Evolutionary conservation across 1,284 basidiomycete species (phyloP), one percentile per base, ranked within the genome.

Genomic region (Rhodotorula sp.): DNA sequence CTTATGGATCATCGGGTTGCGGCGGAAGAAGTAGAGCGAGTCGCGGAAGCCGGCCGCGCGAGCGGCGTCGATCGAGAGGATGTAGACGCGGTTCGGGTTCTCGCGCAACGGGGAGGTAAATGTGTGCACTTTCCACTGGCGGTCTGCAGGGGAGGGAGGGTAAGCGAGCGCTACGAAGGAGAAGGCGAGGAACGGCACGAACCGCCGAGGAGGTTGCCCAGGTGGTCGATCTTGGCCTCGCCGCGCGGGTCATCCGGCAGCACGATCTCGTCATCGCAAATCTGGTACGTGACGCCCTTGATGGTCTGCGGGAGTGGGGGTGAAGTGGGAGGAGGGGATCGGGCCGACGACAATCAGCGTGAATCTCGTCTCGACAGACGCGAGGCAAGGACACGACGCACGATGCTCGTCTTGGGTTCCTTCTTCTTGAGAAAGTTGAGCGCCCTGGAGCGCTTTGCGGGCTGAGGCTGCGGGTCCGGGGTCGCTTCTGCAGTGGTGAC

Each of bases 51-150:
- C 97, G 53, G 92, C 94, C 7, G 92, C 92, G 37, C 96, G 89
- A 0, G 96, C 96, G 9, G 94, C 95, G 79, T 99, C 96, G 74
- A 99, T 97, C 21, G 96, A 93, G 57, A 99, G 90, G 86, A 97
- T 92, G 83, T 97, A 99, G 73, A 89, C 85, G 63, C 91, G 87
- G 61, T 92, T 87, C 10, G 92, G 89, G 80, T 97, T 84, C 1
- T 79, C 86, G 67, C 95, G 88, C 63, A 87, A 87, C 0, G 92
- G 89, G 2, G 94, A 88, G 25, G 87, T 84, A 80, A 98, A 97
- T 2, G 94, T 95, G 62, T 88, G 85, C 2, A 93, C 88, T 82
- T 95, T 97, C 86, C 93, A 97, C 71, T 87, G 85, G 62, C 96
- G 88, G 56, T 89, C 92, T 94, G 77, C 21, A 25, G 37, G 21